A percentile compares a stretch with the other conserved stretches of the same genome.
Conservation (phyloP, 768 basidiomycete species). For the Clathrus columnatus region DNA sequence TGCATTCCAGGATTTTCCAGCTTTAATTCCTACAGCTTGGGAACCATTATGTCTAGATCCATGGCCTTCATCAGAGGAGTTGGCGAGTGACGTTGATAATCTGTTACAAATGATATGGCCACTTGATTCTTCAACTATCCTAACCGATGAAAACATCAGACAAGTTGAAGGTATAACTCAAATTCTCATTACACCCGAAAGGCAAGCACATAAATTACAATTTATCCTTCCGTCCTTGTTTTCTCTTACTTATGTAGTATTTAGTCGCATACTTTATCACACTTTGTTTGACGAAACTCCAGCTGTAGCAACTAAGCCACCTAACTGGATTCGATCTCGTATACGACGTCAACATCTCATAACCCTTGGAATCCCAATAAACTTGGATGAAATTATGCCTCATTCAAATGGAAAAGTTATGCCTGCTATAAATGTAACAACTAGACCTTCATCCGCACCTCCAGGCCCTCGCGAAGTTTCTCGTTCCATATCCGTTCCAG, state of each 20-base stretch:
- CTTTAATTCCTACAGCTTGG: conserved; percentile 33
- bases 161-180: conserved; percentile 76
- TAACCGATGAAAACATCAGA: conserved; percentile 66
- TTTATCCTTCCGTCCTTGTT: not conserved
- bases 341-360: conserved; percentile 89
- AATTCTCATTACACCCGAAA: conserved; percentile 64
- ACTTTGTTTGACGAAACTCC: conserved; percentile 50
- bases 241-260: not conserved
- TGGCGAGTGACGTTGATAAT: conserved; percentile 55
- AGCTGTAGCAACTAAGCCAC: conserved; percentile 69
- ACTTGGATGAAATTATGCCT: conserved; percentile 85
- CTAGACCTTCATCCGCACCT: conserved; percentile 74
- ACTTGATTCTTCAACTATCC: conserved; percentile 37
- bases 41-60: conserved; percentile 57
- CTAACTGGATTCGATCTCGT: conserved; percentile 90
- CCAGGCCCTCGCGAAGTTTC: conserved; percentile 44
- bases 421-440: conserved; percentile 75
- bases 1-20: conserved; percentile 23
- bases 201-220: conserved; percentile 36
- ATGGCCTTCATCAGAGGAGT: conserved; percentile 44
- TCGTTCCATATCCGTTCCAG: conserved; percentile 27
- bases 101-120: conserved; percentile 64
- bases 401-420: conserved; percentile 54
- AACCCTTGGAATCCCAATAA: conserved; percentile 86
- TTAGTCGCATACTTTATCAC: conserved; percentile 73